These are phyloP conservation scores for Trichoderma atrobrunneum DNA, from an alignment of 2,329 filamentous ascomycete species.

Conservation along the genomic window DNA sequence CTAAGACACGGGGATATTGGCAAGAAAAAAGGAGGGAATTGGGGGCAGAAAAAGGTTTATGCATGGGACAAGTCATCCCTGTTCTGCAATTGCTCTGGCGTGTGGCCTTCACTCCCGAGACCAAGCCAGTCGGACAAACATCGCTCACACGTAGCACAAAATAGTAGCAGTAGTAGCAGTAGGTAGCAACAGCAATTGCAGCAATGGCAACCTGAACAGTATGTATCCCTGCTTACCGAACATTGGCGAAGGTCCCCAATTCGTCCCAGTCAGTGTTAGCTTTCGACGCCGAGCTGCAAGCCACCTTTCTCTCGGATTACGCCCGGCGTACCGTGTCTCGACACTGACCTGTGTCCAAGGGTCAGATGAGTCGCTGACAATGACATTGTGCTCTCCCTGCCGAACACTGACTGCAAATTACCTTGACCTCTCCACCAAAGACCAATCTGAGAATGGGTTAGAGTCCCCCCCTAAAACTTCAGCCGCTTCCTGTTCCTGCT, in stretches of 20 bases:
- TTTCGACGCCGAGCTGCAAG: not conserved
- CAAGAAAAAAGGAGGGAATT: not conserved
- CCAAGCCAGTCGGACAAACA: conserved; percentile 9
- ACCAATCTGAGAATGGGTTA: not conserved
- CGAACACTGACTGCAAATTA: not conserved
- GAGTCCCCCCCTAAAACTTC: not conserved
- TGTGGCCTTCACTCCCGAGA: not conserved
- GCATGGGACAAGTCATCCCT: conserved; percentile 6
- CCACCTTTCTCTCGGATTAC: not conserved
- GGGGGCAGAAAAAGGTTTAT: not conserved
- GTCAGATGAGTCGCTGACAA: not conserved
- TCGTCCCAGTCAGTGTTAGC: not conserved
- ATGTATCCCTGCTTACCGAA: not conserved
- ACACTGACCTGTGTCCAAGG: not conserved
- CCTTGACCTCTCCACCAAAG: not conserved
- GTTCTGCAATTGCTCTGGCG: not conserved
- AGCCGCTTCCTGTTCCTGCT: not conserved
- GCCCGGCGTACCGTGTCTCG: not conserved
- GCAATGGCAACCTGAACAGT: too few species aligned
- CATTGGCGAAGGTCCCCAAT: not conserved
- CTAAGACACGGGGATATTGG: not conserved
- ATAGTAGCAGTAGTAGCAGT: not conserved
- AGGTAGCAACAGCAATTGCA: not conserved
- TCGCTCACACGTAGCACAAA: conserved; percentile 11
- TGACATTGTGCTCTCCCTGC: not conserved